phyloP scores from a whole-genome alignment of 352 stramenopile genomes.

The Pythium utonaiense region DNA sequence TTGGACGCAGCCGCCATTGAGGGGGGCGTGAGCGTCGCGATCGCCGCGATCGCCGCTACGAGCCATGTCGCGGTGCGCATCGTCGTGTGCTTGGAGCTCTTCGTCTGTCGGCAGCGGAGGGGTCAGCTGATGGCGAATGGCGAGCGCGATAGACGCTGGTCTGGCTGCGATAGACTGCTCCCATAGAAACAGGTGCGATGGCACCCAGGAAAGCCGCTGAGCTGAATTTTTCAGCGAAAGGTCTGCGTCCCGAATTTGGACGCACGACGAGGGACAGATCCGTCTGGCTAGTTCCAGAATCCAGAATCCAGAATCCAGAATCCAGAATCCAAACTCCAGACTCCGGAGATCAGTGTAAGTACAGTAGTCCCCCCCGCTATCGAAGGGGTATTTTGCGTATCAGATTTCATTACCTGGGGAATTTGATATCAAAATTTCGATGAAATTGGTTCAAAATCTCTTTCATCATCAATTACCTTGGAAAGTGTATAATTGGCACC shows the following conservation, averaged over 20 bases:
- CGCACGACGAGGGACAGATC: neutral
- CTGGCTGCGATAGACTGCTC: neutral
- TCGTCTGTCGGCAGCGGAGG: neutral
- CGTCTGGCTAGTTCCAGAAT: neutral
- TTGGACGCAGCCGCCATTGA: neutral
- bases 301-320: neutral
- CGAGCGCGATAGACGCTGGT: neutral
- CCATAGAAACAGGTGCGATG: neutral
- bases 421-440: no score
- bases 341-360: no score
- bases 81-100: neutral
- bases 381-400: no score
- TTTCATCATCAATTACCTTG: no score
- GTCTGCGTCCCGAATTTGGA: neutral
- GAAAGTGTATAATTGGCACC: no score
- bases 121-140: neutral
- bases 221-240: slow-evolving; percentile 11
- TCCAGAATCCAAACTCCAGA: neutral
- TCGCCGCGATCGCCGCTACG: neutral
- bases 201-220: neutral
- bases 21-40: neutral
- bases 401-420: no score
- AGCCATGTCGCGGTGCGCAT: slow-evolving; percentile 1
- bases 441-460: no score
- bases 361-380: no score